Conservation (phyloP, 2,329 filamentous ascomycete genomes). For the Monilinia aucupariae region DNA sequence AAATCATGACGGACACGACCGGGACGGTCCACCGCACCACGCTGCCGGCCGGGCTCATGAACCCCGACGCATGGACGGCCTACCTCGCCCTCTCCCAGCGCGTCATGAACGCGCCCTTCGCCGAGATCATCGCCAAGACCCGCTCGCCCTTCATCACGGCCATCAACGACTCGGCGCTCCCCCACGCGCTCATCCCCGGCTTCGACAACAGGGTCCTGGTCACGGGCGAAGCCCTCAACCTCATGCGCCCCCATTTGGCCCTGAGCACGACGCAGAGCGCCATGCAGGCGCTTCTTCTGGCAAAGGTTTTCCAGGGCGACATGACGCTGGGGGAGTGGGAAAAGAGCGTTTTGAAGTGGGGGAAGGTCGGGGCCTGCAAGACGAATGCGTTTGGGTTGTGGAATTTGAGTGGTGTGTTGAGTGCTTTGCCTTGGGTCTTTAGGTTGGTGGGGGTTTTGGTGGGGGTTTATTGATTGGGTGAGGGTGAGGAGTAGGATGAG, state of each 20-base stretch:
- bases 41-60: conserved; percentile 24
- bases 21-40: conserved; percentile 29
- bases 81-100: conserved; percentile 18
- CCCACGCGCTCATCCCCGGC: conserved; percentile 36
- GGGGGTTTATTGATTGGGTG: not conserved
- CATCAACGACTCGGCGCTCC: conserved; percentile 39
- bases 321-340: conserved; percentile 16
- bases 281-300: conserved; percentile 27
- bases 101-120: conserved; percentile 21
- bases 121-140: conserved; percentile 39
- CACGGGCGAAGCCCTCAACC: conserved; percentile 40
- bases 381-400: conserved; percentile 13
- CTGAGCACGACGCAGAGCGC: conserved; percentile 41
- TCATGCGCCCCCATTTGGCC: conserved; percentile 43
- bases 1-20: conserved; percentile 34
- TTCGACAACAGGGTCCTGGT: conserved; percentile 39
- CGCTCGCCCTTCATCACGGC: conserved; percentile 40
- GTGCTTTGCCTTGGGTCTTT: not conserved
- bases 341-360: conserved; percentile 19
- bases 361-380: not conserved
- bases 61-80: conserved; percentile 16
- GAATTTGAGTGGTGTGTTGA: not conserved
- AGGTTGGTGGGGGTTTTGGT: not conserved
- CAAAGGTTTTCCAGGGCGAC: conserved; percentile 19
- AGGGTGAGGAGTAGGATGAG: not conserved